Evolutionary conservation across 2,329 filamentous ascomycete species (phyloP).

Genomic region (Dactylonectria macrodidyma): DNA sequence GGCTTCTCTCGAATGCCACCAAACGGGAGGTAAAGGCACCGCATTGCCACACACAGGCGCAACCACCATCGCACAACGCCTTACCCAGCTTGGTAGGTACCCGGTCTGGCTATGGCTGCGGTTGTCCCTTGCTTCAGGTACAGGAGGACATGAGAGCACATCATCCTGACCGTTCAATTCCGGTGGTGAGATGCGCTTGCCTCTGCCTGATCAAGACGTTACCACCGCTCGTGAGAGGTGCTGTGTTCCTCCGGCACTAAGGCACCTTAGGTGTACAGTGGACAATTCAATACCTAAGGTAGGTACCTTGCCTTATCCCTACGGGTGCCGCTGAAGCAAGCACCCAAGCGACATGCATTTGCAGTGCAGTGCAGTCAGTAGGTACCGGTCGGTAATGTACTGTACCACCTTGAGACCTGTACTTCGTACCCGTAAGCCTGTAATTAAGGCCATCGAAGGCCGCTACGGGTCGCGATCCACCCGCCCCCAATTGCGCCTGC

Average conservation of each 20-base stretch:
- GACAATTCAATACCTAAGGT: neutral
- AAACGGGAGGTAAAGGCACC: slow-evolving; percentile 8
- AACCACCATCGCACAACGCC: slow-evolving; percentile 26
- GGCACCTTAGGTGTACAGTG: neutral
- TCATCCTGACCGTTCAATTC: slow-evolving; percentile 9
- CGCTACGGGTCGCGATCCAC: slow-evolving; percentile 9
- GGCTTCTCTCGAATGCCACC: slow-evolving; percentile 17
- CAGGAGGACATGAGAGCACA: slow-evolving; percentile 23
- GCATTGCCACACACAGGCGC: slow-evolving; percentile 15
- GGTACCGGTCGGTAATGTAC: too few species aligned
- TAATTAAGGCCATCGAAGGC: neutral
- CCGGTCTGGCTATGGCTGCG: slow-evolving; percentile 20
- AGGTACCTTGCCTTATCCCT: slow-evolving; percentile 1
- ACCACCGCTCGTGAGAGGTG: slow-evolving; percentile 8
- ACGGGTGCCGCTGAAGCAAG: neutral
- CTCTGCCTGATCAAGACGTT: slow-evolving; percentile 1
- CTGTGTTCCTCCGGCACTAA: slow-evolving; percentile 15
- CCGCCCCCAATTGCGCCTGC: slow-evolving; percentile 1
- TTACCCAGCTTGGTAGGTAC: slow-evolving; percentile 22
- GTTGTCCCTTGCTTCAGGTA: slow-evolving; percentile 30
- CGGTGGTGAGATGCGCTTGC: slow-evolving; percentile 7
- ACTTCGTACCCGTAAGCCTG: neutral
- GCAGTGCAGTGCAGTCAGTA: too few species aligned
- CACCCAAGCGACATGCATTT: slow-evolving; percentile 14
- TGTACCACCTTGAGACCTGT: too few species aligned